These are phyloP conservation scores for Hibiscus syriacus DNA, from an alignment of 345 rosid species.

Conservation along the genomic window DNA sequence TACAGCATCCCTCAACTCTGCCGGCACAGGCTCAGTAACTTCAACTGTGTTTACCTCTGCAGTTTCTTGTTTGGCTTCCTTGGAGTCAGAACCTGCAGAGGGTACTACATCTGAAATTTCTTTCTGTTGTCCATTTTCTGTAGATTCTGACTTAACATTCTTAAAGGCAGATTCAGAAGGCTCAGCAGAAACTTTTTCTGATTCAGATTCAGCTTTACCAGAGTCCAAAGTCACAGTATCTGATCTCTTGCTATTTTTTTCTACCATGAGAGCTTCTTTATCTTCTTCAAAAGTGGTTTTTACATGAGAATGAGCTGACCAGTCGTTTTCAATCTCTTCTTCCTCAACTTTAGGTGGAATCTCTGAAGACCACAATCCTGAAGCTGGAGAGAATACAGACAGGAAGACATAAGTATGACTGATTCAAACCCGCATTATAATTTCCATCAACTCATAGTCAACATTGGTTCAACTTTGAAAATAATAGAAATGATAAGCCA, in stretches of 20 bases:
- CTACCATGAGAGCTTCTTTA: slow-evolving; percentile 22
- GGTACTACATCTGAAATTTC: slow-evolving; percentile 23
- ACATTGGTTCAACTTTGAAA: background rate
- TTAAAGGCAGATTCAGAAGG: slow-evolving; percentile 30
- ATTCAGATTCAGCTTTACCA: slow-evolving; percentile 36
- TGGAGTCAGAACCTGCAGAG: slow-evolving; percentile 29
- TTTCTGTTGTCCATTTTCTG: slow-evolving; percentile 28
- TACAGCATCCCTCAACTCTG: slow-evolving; percentile 27
- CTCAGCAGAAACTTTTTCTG: slow-evolving; percentile 19
- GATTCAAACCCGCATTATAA: slow-evolving; percentile 1
- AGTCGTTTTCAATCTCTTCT: slow-evolving; percentile 32
- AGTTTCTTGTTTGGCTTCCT: slow-evolving; percentile 32
- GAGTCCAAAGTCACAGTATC: slow-evolving; percentile 28
- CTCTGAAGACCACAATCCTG: slow-evolving; percentile 61
- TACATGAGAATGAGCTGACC: slow-evolving; percentile 13
- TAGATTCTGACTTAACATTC: slow-evolving; percentile 25
- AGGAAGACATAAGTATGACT: background rate
- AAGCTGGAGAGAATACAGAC: slow-evolving; percentile 25
- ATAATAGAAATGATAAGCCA: background rate
- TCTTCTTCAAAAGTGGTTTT: slow-evolving; percentile 28
- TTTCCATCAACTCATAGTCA: background rate
- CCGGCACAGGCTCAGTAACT: slow-evolving; percentile 19
- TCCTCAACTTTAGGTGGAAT: slow-evolving; percentile 27
- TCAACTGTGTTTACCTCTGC: slow-evolving; percentile 29
- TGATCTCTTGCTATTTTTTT: slow-evolving; percentile 22